Evolutionary conservation across 768 basidiomycete genomes (phyloP).

Genomic region (Lyophyllum decastes): DNA sequence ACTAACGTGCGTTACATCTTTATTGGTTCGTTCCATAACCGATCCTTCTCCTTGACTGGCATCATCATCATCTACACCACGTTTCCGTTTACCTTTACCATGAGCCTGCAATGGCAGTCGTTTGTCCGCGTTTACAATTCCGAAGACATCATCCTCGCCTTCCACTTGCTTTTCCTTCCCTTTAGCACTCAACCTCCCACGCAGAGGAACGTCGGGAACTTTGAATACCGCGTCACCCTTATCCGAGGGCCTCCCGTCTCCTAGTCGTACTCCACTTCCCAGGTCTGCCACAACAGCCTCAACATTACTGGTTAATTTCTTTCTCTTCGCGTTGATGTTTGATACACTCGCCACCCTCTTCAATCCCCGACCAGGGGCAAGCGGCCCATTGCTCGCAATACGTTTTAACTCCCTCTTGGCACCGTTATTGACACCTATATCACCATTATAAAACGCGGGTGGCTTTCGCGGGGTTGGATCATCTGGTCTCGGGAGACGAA

Average conservation of each 20-base stretch:
- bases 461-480: conserved; percentile 79
- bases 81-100: conserved; percentile 31
- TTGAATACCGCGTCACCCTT: conserved; percentile 44
- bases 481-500: conserved; percentile 64
- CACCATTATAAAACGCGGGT: conserved; percentile 38
- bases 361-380: conserved; percentile 12
- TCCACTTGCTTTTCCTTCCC: conserved; percentile 41
- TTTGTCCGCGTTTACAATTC: conserved; percentile 18
- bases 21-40: conserved; percentile 57
- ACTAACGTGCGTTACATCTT: conserved; percentile 45
- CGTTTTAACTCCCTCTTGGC: conserved; percentile 29
- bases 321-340: conserved; percentile 27
- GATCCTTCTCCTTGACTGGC: conserved; percentile 18
- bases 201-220: conserved; percentile 46
- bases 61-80: conserved; percentile 21
- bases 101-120: conserved; percentile 4
- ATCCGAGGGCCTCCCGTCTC: conserved; percentile 13
- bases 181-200: conserved; percentile 25
- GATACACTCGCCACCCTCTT: conserved; percentile 15
- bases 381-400: conserved; percentile 24
- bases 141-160: conserved; percentile 36
- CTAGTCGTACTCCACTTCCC: conserved; percentile 38
- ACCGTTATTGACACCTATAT: conserved; percentile 2
- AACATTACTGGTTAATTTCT: conserved; percentile 27
- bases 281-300: conserved; percentile 31